Conservation (phyloP, 2,329 filamentous ascomycete species). For the Neonectria magnoliae region DNA sequence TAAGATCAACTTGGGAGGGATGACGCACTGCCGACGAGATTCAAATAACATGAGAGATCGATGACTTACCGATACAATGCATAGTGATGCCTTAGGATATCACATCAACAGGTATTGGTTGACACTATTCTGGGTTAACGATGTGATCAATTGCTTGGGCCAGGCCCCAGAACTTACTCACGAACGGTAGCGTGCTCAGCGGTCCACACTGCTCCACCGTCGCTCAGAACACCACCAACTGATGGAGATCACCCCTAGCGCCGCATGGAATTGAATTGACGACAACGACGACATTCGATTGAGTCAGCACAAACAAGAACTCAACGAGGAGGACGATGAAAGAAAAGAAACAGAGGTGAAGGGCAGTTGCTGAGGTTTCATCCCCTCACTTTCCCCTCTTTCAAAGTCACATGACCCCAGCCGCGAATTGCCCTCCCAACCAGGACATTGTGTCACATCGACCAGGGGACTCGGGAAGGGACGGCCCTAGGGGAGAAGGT, state of each 20-base stretch:
- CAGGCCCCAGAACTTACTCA: conserved; percentile 5
- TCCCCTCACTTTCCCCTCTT: conserved; percentile 46
- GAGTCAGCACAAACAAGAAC: conserved; percentile 19
- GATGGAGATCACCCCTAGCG: conserved; percentile 17
- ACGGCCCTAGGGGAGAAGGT: conserved; percentile 24
- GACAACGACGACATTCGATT: conserved; percentile 7
- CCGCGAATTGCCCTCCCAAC: conserved; percentile 35
- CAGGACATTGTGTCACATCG: conserved; percentile 41
- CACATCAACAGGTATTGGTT: neutral
- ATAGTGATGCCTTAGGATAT: neutral
- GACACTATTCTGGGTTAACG: neutral
- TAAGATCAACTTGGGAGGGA: neutral
- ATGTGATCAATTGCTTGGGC: neutral
- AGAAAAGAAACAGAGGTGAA: conserved; percentile 25
- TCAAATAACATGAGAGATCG: neutral
- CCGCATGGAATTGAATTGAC: conserved; percentile 22
- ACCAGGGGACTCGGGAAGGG: conserved; percentile 36
- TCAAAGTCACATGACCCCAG: conserved; percentile 45
- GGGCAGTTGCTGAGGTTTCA: conserved; percentile 37
- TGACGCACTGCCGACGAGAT: neutral
- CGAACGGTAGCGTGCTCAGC: conserved; percentile 6
- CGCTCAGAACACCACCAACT: conserved; percentile 4
- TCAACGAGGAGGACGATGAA: conserved; percentile 9
- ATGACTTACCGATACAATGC: neutral
- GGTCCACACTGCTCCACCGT: conserved; percentile 23